A percentile compares a stretch with the other conserved stretches of the same genome.
Conservation (phyloP, 2,329 filamentous ascomycete genomes). For the Colletotrichum orchidophilum region DNA sequence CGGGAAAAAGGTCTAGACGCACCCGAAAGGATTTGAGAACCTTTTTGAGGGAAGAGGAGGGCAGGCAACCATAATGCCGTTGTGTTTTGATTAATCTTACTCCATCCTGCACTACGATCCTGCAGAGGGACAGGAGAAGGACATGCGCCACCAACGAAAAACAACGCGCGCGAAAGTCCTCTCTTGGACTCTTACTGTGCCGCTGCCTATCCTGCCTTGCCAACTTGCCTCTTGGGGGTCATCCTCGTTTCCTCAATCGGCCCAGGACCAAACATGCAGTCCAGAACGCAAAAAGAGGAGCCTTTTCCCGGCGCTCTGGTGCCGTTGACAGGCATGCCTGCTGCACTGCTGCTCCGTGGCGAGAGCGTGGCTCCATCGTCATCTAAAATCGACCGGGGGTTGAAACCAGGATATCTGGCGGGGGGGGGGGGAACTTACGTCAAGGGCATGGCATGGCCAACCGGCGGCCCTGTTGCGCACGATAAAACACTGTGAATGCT, state of each 20-base stretch:
- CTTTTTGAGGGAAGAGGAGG: neutral
- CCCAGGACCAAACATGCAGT: slow-evolving; percentile 9
- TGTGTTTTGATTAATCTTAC: neutral
- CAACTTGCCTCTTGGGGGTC: neutral
- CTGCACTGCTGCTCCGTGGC: slow-evolving; percentile 21
- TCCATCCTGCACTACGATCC: slow-evolving; percentile 6
- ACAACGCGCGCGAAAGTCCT: slow-evolving; percentile 1
- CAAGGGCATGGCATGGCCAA: neutral
- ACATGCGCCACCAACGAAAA: slow-evolving; percentile 6
- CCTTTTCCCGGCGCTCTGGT: slow-evolving; percentile 6
- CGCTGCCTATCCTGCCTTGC: neutral
- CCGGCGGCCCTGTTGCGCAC: neutral
- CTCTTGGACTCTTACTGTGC: neutral
- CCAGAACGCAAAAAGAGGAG: neutral
- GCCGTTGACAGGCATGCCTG: slow-evolving; percentile 17
- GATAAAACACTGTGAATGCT: neutral
- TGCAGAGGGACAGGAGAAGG: slow-evolving; percentile 8
- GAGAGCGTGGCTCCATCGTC: slow-evolving; percentile 29
- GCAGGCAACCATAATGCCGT: neutral
- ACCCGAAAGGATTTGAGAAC: neutral
- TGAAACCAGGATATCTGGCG: slow-evolving; percentile 16
- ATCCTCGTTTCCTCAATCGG: slow-evolving; percentile 12
- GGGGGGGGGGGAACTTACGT: neutral
- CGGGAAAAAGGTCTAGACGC: neutral
- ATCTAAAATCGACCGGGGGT: slow-evolving; percentile 25